These are phyloP conservation scores for Gaeumannomyces tritici DNA, from an alignment of 2,329 filamentous ascomycete species.

Conservation along the genomic window DNA sequence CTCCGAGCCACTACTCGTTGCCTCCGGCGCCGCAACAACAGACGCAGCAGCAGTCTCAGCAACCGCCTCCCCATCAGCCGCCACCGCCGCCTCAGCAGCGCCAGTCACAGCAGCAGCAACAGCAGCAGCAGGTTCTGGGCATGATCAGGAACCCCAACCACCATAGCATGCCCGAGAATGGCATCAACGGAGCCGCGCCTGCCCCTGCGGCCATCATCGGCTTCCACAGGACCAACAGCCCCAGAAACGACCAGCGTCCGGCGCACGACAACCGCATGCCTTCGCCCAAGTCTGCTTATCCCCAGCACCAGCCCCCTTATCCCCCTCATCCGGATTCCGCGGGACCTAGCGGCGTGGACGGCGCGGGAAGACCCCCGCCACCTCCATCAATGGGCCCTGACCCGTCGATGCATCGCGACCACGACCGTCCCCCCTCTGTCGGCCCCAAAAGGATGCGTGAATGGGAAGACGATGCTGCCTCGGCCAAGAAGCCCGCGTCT, in stretches of 20 bases:
- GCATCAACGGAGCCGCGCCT: slow-evolving; percentile 33
- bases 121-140: background rate
- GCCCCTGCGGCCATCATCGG: slow-evolving; percentile 50
- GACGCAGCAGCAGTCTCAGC: slow-evolving; percentile 29
- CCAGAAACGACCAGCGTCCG: slow-evolving; percentile 73
- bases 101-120: slow-evolving; percentile 31
- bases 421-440: slow-evolving; percentile 70
- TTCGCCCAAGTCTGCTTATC: slow-evolving; percentile 84
- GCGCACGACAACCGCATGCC: slow-evolving; percentile 76
- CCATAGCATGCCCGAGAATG: slow-evolving; percentile 20
- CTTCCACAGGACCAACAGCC: slow-evolving; percentile 64
- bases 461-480: slow-evolving; percentile 76
- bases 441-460: slow-evolving; percentile 78
- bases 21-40: slow-evolving; percentile 37
- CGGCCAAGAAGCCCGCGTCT: slow-evolving; percentile 71
- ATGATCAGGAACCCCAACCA: slow-evolving; percentile 25
- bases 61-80: slow-evolving; percentile 27
- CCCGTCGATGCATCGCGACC: slow-evolving; percentile 50
- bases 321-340: slow-evolving; percentile 67
- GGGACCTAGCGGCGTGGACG: slow-evolving; percentile 47
- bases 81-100: slow-evolving; percentile 13
- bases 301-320: slow-evolving; percentile 63
- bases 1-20: slow-evolving; percentile 40
- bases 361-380: slow-evolving; percentile 47
- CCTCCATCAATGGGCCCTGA: slow-evolving; percentile 51